Percentiles rank a stretch among this genome's conserved stretches.
These are phyloP conservation scores for Debaryomyces robertsiae DNA, from an alignment of 1,139 yeast genomes.

Conservation along the genomic window DNA sequence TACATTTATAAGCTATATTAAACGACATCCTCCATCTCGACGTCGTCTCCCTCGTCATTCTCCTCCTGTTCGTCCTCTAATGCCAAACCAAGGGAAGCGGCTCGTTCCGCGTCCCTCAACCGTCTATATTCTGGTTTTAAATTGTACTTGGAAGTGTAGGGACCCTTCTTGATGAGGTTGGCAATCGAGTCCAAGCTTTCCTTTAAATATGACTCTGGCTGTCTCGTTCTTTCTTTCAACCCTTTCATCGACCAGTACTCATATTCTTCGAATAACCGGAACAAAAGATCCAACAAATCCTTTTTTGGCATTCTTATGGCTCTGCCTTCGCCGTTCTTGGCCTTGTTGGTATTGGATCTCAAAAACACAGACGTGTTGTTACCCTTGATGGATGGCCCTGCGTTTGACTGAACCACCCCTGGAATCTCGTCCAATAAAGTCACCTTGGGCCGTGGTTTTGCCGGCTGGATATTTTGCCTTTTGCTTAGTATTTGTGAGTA, in stretches of 20 bases:
- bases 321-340: constrained; percentile 68
- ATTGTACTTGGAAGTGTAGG: constrained; percentile 89
- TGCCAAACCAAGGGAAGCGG: constrained; percentile 56
- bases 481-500: constrained; percentile 52
- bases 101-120: constrained; percentile 75
- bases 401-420: constrained; percentile 83
- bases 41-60: constrained; percentile 48
- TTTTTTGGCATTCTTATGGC: constrained; percentile 94
- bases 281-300: constrained; percentile 83
- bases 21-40: constrained; percentile 48
- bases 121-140: constrained; percentile 88
- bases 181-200: constrained; percentile 93
- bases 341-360: constrained; percentile 37
- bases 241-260: constrained; percentile 98
- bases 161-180: constrained; percentile 87
- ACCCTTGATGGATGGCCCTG: constrained; percentile 79
- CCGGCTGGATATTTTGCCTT: constrained; percentile 52
- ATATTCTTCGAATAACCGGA: constrained; percentile 88
- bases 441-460: constrained; percentile 64
- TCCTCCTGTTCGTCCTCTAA: constrained; percentile 48
- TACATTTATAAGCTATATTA: constrained; percentile 17
- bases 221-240: constrained; percentile 88
- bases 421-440: constrained; percentile 81
- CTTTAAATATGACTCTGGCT: constrained; percentile 91
- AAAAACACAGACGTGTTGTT: constrained; percentile 64